Evolutionary conservation across 2,329 filamentous ascomycete genomes (phyloP).

Genomic region (Geoglossum cookeanum): DNA sequence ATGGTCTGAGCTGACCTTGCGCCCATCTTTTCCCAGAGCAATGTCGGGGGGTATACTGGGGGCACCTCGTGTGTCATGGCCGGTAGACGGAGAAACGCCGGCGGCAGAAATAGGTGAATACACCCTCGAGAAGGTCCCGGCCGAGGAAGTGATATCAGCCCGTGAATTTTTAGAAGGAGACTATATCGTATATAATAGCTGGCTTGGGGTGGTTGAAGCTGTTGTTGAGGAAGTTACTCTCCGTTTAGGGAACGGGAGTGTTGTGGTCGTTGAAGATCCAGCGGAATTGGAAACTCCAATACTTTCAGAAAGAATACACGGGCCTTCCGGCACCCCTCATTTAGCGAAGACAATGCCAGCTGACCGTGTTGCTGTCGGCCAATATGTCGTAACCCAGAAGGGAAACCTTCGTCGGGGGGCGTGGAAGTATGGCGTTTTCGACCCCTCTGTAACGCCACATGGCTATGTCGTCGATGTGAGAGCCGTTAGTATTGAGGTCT

Average conservation of each 20-base stretch:
- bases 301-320: constrained; percentile 3
- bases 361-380: constrained; percentile 25
- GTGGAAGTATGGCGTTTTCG: constrained; percentile 33
- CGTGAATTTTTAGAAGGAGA: constrained; percentile 30
- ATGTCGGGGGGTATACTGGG: background rate
- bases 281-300: constrained; percentile 23
- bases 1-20: constrained; percentile 26
- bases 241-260: constrained; percentile 30
- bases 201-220: constrained; percentile 34
- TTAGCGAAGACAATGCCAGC: constrained; percentile 11
- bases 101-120: constrained; percentile 3
- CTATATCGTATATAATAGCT: constrained; percentile 33
- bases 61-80: background rate
- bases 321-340: constrained; percentile 6
- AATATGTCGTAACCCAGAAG: constrained; percentile 32
- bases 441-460: constrained; percentile 27
- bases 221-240: constrained; percentile 31
- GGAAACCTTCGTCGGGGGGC: constrained; percentile 30
- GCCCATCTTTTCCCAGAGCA: background rate
- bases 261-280: constrained; percentile 32
- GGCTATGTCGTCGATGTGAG: constrained; percentile 34
- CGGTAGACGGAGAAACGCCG: background rate
- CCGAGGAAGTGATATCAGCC: constrained; percentile 26
- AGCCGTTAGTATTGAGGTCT: constrained; percentile 26
- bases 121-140: constrained; percentile 23